Percentiles rank a stretch among this genome's conserved stretches.
phyloP scores from a whole-genome alignment of 179 eudicot species.

The Carnegiea gigantea region DNA sequence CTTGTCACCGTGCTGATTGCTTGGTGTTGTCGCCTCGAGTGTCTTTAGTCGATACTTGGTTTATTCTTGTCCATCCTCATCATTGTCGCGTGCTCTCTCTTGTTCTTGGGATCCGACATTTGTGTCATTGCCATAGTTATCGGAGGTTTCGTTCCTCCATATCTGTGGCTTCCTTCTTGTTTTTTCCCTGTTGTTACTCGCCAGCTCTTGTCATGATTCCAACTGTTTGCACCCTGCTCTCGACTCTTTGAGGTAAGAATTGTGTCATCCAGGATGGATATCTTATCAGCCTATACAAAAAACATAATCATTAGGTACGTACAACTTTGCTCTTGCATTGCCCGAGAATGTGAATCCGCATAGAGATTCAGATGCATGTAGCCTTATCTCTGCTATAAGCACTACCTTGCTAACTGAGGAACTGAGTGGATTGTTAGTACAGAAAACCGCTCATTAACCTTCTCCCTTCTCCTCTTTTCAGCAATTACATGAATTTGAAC shows the following conservation, averaged over 20 bases:
- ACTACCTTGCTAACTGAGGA: constrained; percentile 63
- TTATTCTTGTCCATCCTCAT: constrained; percentile 21
- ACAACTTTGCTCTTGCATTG: not conserved
- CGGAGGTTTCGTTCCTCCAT: constrained; percentile 49
- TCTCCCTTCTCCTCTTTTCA: constrained; percentile 60
- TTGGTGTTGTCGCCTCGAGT: constrained; percentile 22
- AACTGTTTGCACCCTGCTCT: constrained; percentile 50
- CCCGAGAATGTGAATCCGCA: not conserved
- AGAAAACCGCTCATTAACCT: constrained; percentile 52
- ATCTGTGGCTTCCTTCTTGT: constrained; percentile 38
- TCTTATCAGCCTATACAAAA: constrained; percentile 55
- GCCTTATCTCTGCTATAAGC: not conserved
- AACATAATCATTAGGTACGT: not conserved
- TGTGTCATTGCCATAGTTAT: constrained; percentile 39
- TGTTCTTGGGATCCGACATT: constrained; percentile 28
- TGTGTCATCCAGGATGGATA: constrained; percentile 66
- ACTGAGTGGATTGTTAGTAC: constrained; percentile 58
- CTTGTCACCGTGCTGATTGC: constrained; percentile 39
- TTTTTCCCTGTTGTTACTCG: constrained; percentile 28
- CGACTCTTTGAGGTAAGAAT: constrained; percentile 55
- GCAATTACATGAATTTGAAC: constrained; percentile 44
- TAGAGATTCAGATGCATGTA: not conserved
- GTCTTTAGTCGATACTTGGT: constrained; percentile 13
- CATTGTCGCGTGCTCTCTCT: constrained; percentile 35
- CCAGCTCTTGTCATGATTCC: constrained; percentile 33